Conservation (phyloP, 1,284 basidiomycete genomes). For the Ustilago trichophora region DNA sequence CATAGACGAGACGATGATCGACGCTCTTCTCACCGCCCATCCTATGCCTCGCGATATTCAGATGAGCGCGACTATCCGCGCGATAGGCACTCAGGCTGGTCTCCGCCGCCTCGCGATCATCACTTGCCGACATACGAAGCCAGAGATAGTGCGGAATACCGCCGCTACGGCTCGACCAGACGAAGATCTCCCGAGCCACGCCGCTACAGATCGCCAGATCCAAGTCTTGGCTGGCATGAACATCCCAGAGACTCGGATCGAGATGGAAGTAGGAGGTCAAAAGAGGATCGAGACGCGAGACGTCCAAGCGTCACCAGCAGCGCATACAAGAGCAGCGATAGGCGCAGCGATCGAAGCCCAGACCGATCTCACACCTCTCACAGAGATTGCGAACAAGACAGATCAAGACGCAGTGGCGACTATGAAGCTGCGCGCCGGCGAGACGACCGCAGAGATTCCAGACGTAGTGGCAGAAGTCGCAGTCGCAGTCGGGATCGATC, state of each 20-base stretch:
- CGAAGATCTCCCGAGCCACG: background rate
- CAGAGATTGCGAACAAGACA: background rate
- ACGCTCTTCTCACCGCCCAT: background rate
- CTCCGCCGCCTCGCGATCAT: conserved; percentile 2
- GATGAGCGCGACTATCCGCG: background rate
- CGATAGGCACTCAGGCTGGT: background rate
- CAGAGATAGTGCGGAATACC: background rate
- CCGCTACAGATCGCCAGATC: conserved; percentile 4
- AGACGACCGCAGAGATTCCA: background rate
- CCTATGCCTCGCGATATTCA: background rate
- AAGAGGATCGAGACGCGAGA: background rate
- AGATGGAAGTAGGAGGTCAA: background rate
- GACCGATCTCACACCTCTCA: conserved; percentile 1
- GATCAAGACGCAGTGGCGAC: background rate
- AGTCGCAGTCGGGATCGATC: conserved; percentile 16
- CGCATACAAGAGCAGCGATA: background rate
- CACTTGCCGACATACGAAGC: background rate
- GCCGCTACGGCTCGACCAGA: background rate
- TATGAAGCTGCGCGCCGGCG: background rate
- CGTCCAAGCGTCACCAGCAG: background rate
- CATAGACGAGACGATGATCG: conserved; percentile 6
- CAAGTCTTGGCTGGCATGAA: background rate
- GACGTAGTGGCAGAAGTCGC: conserved; percentile 4
- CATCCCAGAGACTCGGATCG: background rate
- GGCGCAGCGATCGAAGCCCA: conserved; percentile 3